These are phyloP conservation scores for Cytospora schulzeri DNA, from an alignment of 2,329 filamentous ascomycete genomes.

Conservation along the genomic window DNA sequence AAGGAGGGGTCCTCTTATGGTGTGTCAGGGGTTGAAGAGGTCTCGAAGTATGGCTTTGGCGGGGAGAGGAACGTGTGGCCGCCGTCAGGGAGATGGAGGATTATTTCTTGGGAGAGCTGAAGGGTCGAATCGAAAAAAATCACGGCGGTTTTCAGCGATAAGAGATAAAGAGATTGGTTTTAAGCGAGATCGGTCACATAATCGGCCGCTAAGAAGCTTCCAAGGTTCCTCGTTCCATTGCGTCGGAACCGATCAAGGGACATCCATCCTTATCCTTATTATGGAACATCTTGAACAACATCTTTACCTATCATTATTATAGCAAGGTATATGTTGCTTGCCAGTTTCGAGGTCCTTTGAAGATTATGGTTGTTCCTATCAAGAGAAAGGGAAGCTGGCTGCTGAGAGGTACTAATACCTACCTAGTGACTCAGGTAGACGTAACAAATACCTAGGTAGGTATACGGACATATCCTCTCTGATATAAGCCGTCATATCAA, in stretches of 20 bases:
- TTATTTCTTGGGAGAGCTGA: not conserved
- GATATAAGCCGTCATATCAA: no score
- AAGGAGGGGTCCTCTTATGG: not conserved
- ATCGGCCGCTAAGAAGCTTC: not conserved
- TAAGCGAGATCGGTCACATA: not conserved
- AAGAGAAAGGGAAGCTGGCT: no score
- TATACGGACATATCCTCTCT: no score
- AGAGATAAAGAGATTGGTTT: not conserved
- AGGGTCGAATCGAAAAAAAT: constrained; percentile 19
- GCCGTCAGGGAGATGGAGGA: no score
- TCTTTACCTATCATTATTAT: not conserved
- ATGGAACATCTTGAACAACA: no score
- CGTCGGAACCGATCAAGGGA: not conserved
- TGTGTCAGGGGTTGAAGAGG: not conserved
- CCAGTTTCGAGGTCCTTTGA: not conserved
- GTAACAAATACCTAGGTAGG: no score
- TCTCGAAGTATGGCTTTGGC: not conserved
- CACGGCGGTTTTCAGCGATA: constrained; percentile 1
- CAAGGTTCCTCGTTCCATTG: not conserved
- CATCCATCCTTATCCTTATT: not conserved
- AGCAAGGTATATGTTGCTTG: not conserved
- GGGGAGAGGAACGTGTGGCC: not conserved
- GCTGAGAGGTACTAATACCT: no score
- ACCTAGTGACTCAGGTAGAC: no score
- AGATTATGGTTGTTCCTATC: not conserved